Percentiles rank a stretch among this genome's conserved stretches.
Conservation (phyloP, 2,329 filamentous ascomycete species). For the Teratosphaeriaceae sp. region DNA sequence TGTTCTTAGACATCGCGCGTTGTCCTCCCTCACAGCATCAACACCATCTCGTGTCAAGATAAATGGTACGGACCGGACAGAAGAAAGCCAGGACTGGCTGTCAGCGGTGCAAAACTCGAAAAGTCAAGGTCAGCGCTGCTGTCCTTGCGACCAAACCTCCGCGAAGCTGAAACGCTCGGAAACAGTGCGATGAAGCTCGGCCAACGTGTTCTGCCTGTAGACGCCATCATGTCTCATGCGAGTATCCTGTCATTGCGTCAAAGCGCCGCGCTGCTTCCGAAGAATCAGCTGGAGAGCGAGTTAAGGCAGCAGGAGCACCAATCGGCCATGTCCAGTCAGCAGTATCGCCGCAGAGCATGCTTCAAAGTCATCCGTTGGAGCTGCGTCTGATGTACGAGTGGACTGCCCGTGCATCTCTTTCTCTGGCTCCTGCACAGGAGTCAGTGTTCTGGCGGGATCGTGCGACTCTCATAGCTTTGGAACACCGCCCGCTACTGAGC, state of each 20-base stretch:
- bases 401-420: neutral
- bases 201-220: conserved; percentile 2
- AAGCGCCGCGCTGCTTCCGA: neutral
- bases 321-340: neutral
- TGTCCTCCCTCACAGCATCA: neutral
- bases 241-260: neutral
- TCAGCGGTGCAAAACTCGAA: conserved; percentile 2
- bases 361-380: neutral
- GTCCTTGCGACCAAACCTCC: neutral
- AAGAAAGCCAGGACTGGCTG: conserved; percentile 4
- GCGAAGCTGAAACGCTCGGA: neutral
- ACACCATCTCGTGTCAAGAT: neutral
- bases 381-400: conserved; percentile 5
- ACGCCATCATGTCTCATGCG: conserved; percentile 1
- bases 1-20: neutral
- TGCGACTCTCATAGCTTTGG: neutral
- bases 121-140: conserved; percentile 5
- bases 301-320: neutral
- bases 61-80: conserved; percentile 1
- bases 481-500: neutral
- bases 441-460: neutral
- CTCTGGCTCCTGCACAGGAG: neutral
- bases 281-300: neutral
- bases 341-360: neutral
- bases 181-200: conserved; percentile 2